These are phyloP conservation scores for Salix exigua DNA, from an alignment of 345 rosid genomes.

Conservation along the genomic window DNA sequence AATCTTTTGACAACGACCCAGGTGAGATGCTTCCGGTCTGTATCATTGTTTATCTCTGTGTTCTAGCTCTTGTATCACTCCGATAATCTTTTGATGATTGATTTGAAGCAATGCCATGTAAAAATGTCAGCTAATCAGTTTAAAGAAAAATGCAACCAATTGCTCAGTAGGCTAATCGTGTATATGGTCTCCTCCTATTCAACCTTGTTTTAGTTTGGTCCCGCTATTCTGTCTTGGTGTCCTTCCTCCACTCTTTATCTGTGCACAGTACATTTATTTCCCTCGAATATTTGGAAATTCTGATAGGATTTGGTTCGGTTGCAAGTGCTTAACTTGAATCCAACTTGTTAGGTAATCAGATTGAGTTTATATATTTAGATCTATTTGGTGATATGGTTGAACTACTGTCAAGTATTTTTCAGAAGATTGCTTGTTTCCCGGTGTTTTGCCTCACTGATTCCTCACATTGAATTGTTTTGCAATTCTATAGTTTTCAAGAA, in stretches of 20 bases:
- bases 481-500: not conserved
- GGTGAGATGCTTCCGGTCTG: not conserved
- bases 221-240: not conserved
- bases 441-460: not conserved
- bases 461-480: not conserved
- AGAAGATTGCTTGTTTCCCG: not conserved
- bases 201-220: not conserved
- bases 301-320: not conserved
- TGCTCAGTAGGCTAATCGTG: not conserved
- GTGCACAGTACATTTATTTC: no score
- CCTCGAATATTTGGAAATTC: not conserved
- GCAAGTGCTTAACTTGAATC: not conserved
- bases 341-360: not conserved
- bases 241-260: not conserved
- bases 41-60: not conserved
- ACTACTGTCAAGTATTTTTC: not conserved
- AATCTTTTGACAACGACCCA: slow-evolving; percentile 3
- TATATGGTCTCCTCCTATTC: not conserved
- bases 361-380: not conserved
- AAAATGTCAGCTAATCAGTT: slow-evolving; percentile 15
- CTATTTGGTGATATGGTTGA: no score
- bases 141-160: slow-evolving; percentile 10
- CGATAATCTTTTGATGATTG: slow-evolving; percentile 5
- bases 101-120: slow-evolving; percentile 10
- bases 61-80: not conserved